Evolutionary conservation across 345 rosid species (phyloP), one percentile per base, ranked within the genome.

Genomic region (Euclidium syriacum): DNA sequence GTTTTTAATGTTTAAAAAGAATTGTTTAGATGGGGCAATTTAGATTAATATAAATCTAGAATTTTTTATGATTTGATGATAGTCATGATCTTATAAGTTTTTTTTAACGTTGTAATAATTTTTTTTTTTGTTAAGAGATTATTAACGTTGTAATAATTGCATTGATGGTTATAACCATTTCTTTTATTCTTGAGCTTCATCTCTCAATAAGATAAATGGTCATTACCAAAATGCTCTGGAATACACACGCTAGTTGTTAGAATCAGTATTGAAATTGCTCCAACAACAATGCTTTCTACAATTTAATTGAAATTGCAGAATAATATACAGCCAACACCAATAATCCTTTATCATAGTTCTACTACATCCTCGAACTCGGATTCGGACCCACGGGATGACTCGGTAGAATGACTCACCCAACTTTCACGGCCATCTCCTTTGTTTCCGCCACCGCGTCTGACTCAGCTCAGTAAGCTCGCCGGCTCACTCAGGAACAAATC

Each of bases 321-420:
- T 64, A 57, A 55, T 64, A 39, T 48, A 17, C 53, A 71, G 6
- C 27, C 59, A 38, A 51, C 6, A 44, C 11, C 41, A 48, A 55
- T 36, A 61, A 62, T 62, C 24, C 50, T 17, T 15, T 1, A 11
- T 15, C 19, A 18, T 29, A 52, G 1, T 22, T n/a, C 5, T 52
- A 9, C 10, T 6, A 65, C 53, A 20, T 26, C 14, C 40, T 20
- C 11, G 25, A 48, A 29, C 73, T 72, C 76, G 72, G 62, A 73
- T 46, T 70, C 30, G 69, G 76, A 80, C 79, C 59, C 76, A n/a
- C n/a, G 61, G 85, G 86, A 82, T 74, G 86, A 82, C 88, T 80
- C 79, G 81, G 85, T 76, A 52, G 78, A 75, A 33, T 52, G 64
- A 71, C 79, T 65, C 80, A 65, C 33, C 68, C 68, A 41, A 62